Conservation (phyloP, 495 filamentous ascomycete genomes). For the Aspergillus biplanus region DNA sequence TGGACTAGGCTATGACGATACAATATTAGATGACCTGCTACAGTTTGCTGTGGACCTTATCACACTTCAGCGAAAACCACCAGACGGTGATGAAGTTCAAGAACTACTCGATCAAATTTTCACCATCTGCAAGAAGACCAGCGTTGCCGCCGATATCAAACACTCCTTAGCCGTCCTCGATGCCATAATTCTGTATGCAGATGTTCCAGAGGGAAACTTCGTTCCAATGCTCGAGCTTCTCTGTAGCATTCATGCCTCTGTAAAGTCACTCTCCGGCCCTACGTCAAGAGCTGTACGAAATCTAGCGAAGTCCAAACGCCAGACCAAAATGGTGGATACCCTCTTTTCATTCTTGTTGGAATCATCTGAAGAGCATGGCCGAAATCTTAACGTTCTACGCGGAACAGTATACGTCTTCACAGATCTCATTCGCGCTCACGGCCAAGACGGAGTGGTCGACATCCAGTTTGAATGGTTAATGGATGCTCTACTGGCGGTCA, state of each 20-base stretch:
- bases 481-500: constrained; percentile 60
- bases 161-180: constrained; percentile 78
- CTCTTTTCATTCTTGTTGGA: constrained; percentile 65
- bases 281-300: constrained; percentile 78
- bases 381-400: constrained; percentile 65
- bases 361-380: constrained; percentile 48
- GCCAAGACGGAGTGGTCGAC: constrained; percentile 65
- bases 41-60: constrained; percentile 77
- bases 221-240: constrained; percentile 74
- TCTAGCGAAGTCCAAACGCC: constrained; percentile 78
- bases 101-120: constrained; percentile 69
- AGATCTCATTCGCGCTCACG: constrained; percentile 56
- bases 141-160: constrained; percentile 70
- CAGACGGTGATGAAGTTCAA: constrained; percentile 67
- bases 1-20: constrained; percentile 60
- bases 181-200: constrained; percentile 75
- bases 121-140: constrained; percentile 75
- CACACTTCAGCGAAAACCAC: constrained; percentile 80
- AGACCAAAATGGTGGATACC: constrained; percentile 67
- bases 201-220: constrained; percentile 70
- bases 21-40: constrained; percentile 69
- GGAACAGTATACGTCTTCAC: constrained; percentile 71
- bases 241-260: constrained; percentile 78
- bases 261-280: constrained; percentile 67
- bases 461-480: constrained; percentile 54